Conservation (phyloP, 345 rosid genomes). For the Arabidopsis arenosa region DNA sequence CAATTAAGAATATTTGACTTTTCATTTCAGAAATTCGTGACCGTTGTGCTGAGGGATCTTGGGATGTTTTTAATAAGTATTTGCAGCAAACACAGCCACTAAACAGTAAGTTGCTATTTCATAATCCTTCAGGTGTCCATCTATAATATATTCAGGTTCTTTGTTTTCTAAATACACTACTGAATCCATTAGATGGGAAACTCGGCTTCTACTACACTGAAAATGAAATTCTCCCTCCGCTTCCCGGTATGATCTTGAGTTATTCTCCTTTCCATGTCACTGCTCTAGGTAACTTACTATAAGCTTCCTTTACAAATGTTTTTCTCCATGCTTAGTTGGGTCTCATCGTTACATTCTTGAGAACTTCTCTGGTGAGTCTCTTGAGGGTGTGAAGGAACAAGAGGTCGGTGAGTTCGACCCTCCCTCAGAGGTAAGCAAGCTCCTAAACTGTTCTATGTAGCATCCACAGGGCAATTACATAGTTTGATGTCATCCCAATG, state of each 20-base stretch:
- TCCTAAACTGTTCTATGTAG: neutral
- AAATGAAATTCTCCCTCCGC: conserved; percentile 96
- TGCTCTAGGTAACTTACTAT: neutral
- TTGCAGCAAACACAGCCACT: conserved; percentile 79
- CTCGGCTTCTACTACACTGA: conserved; percentile 96
- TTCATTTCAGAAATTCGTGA: conserved; percentile 65
- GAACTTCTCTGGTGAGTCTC: conserved; percentile 56
- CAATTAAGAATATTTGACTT: neutral
- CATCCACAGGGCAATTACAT: conserved; percentile 4
- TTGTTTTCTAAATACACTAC: conserved; percentile 39
- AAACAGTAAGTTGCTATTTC: conserved; percentile 56
- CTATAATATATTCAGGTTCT: conserved; percentile 24
- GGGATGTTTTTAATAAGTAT: conserved; percentile 77
- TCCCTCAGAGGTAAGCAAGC: conserved; percentile 74
- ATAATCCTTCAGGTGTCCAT: conserved; percentile 2
- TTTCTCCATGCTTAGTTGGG: conserved; percentile 61
- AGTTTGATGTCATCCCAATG: neutral
- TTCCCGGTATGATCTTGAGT: conserved; percentile 65
- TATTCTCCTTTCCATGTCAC: neutral
- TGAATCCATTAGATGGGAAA: conserved; percentile 70
- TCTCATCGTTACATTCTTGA: conserved; percentile 72
- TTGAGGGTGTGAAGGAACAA: conserved; percentile 53
- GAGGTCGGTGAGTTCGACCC: conserved; percentile 83
- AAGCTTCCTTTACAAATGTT: conserved; percentile 9
- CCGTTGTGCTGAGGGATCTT: conserved; percentile 67